Evolutionary conservation across 2,329 filamentous ascomycete genomes (phyloP).

Genomic region (Lachnellula willkommii): DNA sequence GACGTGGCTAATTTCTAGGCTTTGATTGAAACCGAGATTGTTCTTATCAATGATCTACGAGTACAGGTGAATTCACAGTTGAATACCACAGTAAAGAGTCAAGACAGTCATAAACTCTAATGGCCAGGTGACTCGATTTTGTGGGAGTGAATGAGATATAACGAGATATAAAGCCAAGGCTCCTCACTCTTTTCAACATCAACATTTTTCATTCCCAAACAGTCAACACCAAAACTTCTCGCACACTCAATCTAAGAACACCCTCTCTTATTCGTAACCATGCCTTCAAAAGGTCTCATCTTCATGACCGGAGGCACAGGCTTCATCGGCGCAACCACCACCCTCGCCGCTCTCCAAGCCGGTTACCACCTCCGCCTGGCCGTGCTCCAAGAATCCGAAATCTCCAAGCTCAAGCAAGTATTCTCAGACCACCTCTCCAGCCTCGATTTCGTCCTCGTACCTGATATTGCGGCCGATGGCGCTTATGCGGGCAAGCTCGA

Average conservation of each 20-base stretch:
- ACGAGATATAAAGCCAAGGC: too few species aligned
- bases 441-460: conserved; percentile 8
- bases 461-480: conserved; percentile 8
- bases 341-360: conserved; percentile 11
- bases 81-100: too few species aligned
- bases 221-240: too few species aligned
- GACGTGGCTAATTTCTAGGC: too few species aligned
- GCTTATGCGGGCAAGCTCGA: conserved; percentile 8
- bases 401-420: conserved; percentile 10
- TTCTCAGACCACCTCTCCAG: not conserved
- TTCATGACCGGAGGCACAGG: conserved; percentile 26
- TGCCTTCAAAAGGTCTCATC: conserved; percentile 10
- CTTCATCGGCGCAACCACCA: conserved; percentile 19
- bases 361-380: conserved; percentile 19
- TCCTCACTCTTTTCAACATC: too few species aligned
- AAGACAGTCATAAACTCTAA: too few species aligned
- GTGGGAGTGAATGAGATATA: too few species aligned
- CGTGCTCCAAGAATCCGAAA: conserved; percentile 17
- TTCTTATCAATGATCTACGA: too few species aligned
- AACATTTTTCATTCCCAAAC: not conserved
- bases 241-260: not conserved
- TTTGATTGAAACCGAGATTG: too few species aligned
- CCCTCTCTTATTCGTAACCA: not conserved
- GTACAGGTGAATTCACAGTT: too few species aligned
- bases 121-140: too few species aligned